These are phyloP conservation scores for Serpula lacrymans DNA, from an alignment of 768 basidiomycete species.

Conservation along the genomic window DNA sequence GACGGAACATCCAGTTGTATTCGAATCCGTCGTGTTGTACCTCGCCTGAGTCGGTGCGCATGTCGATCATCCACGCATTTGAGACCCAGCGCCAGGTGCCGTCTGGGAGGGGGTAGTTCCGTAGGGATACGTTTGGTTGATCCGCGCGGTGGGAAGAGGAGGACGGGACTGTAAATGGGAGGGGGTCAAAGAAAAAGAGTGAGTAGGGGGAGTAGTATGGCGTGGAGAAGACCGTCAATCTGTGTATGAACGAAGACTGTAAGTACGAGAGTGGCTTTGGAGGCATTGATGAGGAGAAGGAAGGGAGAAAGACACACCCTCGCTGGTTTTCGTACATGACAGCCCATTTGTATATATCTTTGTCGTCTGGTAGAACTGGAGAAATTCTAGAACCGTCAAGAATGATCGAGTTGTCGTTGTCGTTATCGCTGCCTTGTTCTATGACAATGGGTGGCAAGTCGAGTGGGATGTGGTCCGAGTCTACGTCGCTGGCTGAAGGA, in stretches of 20 bases:
- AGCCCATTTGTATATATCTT: slow-evolving; percentile 72
- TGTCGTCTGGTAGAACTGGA: slow-evolving; percentile 27
- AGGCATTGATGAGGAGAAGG: slow-evolving; percentile 8
- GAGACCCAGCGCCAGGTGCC: slow-evolving; percentile 83
- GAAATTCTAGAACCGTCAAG: slow-evolving; percentile 24
- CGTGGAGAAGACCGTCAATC: slow-evolving; percentile 68
- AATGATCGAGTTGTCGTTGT: slow-evolving; percentile 24
- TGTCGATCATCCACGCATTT: slow-evolving; percentile 82
- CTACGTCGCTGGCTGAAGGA: neutral
- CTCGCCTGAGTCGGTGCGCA: slow-evolving; percentile 71
- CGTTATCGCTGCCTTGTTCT: slow-evolving; percentile 5
- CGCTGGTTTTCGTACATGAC: slow-evolving; percentile 80
- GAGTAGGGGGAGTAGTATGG: slow-evolving; percentile 69
- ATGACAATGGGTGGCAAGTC: neutral
- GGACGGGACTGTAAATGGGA: slow-evolving; percentile 64
- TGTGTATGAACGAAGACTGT: slow-evolving; percentile 37
- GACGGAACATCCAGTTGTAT: slow-evolving; percentile 77
- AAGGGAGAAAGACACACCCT: slow-evolving; percentile 47
- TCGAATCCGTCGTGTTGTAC: slow-evolving; percentile 84
- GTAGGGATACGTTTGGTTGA: slow-evolving; percentile 55
- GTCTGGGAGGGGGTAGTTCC: slow-evolving; percentile 71
- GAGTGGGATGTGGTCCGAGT: neutral
- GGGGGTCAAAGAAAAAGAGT: slow-evolving; percentile 69
- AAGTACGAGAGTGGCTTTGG: slow-evolving; percentile 1
- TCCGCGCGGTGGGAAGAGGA: slow-evolving; percentile 34